Evolutionary conservation across 176 grass and related monocot genomes (phyloP), one percentile per base, ranked within the genome.

Genomic region (Carex myosuroides): DNA sequence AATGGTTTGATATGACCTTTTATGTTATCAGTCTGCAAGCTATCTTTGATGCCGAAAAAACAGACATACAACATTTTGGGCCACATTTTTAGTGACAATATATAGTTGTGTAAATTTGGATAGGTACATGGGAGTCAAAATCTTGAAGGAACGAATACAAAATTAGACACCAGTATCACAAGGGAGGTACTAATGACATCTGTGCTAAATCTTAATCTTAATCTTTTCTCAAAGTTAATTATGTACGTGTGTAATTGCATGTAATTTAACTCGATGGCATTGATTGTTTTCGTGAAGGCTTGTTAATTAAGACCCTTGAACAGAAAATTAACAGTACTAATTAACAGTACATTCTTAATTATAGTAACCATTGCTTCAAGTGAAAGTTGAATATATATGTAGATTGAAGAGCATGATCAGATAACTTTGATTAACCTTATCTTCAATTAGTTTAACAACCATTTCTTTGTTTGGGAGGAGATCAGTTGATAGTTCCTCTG

Each of bases 41-140:
- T 10, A 29, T 26, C 6, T 64, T 30, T 65, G 0, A 32, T 32
- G 32, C 26, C 63, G 0, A 29, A 64, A 64, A 64, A 57, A 57
- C 56, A 18, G 56, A 18, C 55, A 17, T 2, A 64, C 13, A 70
- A 44, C 7, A 16, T 44, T 70, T 70, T 42, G 6, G 35, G 17
- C 35, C 8, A n/a, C 68, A 71, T 3, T 44, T 46, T 67, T 18
- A 75, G 21, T 75, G 44, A 75, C 32, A 75, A 53, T 22, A 48
- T 21, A 46, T 50, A 50, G 9, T 82, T 82, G 17, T 54, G 13
- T 24, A 50, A 82, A 52, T 67, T 82, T 66, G 10, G 16, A 80
- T 39, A 86, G 84, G 84, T 86, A 86, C 8, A 86, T 86, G 84
- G 84, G 84, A 81, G 46, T 86, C 13, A 70, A 86, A 80, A 86